Evolutionary conservation across 805 yeast species (phyloP).

Genomic region (Scheffersomyces amazonensis): DNA sequence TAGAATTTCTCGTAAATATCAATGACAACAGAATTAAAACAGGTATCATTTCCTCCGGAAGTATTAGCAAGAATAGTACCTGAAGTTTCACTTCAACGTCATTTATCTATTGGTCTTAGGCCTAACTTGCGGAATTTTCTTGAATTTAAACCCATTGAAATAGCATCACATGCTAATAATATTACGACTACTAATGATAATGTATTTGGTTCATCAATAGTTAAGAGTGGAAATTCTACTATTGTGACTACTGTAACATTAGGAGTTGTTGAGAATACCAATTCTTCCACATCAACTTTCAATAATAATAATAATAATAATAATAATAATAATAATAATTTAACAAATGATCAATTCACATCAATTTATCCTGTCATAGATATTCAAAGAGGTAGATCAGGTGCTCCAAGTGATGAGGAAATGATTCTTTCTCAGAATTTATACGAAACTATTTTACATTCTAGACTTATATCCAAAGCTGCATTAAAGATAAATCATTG

Average conservation of each 20-base stretch:
- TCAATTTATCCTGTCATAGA: conserved; percentile 72
- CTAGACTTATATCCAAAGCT: conserved; percentile 47
- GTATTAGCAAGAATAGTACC: conserved; percentile 85
- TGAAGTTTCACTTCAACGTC: conserved; percentile 76
- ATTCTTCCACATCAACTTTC: too few relatives aligned
- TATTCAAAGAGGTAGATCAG: conserved; percentile 68
- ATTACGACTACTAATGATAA: conserved; percentile 24
- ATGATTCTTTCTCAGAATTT: conserved; percentile 67
- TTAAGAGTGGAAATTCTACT: conserved; percentile 69
- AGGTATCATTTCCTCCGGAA: conserved; percentile 70
- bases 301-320: conserved; percentile 9
- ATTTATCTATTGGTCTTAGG: conserved; percentile 69
- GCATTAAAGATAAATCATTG: conserved; percentile 15
- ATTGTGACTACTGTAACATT: conserved; percentile 71
- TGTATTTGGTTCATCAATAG: conserved; percentile 64
- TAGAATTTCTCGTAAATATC: too few relatives aligned
- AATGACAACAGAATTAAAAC: conserved; percentile 13
- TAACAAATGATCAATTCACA: conserved; percentile 15
- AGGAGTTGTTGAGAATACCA: conserved; percentile 61
- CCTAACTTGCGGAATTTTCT: conserved; percentile 69
- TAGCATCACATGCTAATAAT: conserved; percentile 35
- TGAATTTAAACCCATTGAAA: conserved; percentile 63
- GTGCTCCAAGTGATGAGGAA: conserved; percentile 86
- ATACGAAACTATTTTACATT: conserved; percentile 57
- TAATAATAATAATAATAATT: neutral